These are phyloP conservation scores for Pelargonium australe DNA, from an alignment of 441 rosid genomes.

Conservation along the genomic window DNA sequence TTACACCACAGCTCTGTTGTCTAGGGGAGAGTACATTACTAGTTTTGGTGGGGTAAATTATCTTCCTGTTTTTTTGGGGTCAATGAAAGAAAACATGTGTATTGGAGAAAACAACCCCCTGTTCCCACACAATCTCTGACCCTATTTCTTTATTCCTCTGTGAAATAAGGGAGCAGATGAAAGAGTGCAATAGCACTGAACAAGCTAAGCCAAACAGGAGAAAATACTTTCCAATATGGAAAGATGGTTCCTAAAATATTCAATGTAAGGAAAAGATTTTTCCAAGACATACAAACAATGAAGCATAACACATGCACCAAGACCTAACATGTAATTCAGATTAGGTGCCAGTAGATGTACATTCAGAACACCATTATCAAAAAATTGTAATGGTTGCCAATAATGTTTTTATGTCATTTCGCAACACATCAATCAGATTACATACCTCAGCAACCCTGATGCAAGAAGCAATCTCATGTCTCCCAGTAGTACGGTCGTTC, in stretches of 20 bases:
- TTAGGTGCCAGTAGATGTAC: not conserved
- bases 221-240: not conserved
- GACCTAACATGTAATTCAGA: not conserved
- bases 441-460: conserved; percentile 88
- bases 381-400: not conserved
- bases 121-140: too few species aligned
- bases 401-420: not conserved
- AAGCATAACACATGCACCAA: not conserved
- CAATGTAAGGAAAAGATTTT: not conserved
- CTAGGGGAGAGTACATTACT: not conserved
- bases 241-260: conserved; percentile 3
- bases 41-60: not conserved
- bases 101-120: not conserved
- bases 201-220: not conserved
- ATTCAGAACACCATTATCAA: not conserved
- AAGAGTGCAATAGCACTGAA: not conserved
- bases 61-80: not conserved
- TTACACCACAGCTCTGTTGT: not conserved
- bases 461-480: conserved; percentile 83
- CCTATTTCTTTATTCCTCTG: not conserved
- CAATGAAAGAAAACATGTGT: not conserved
- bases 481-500: conserved; percentile 77
- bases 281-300: not conserved
- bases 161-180: not conserved
- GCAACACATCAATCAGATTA: conserved; percentile 15